Base-by-base conservation (phyloP, 768 basidiomycete genomes). In the Pisolithus orientalis region DNA sequence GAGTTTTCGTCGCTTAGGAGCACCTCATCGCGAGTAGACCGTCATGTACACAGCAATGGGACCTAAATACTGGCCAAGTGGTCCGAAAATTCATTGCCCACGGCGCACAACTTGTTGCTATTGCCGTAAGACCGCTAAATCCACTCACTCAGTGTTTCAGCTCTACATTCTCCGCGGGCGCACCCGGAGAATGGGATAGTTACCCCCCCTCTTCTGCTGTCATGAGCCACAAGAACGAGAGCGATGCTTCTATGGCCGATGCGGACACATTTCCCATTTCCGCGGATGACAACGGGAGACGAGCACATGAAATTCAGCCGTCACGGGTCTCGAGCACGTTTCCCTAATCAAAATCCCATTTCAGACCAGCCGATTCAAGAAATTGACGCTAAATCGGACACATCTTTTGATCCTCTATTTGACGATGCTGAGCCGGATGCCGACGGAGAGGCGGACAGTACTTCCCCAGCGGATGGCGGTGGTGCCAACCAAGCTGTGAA, bases 321-420 rank as follows among this genome's bases (percentile, higher is more conserved):
- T 55, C 48, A 48, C 57, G 52, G 50, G 53, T 27, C 28, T 54
- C 56, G 56, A 56, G 44, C 45, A 53, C 50, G 51, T 64, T 64
- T 61, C 51, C 46, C 55, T 37, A 59, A 57, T 50, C 62, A 62
- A 53, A 63, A 59, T 56, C 51, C 51, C n/a, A 59, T 60, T 53
- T 58, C 59, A 45, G 68, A 59, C 42, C 40, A 44, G 34, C 44
- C 56, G 44, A 59, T 44, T 39, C 69, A 68, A 57, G 75, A 78
- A 34, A 71, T 76, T 1, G 89, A 91, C 61, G 72, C 80, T 16
- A 85, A 80, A 62, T 90, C 91, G 4, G 87, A 92, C 53, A 79
- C 79, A 6, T 90, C 90, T 0, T 90, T 82, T 63, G 92, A 94
- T 62, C 89, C 94, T 28, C 72, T 97, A 17, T 97, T 96, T 64